These are phyloP conservation scores for Whalleya microplaca DNA, from an alignment of 2,329 filamentous ascomycete genomes.

Conservation along the genomic window DNA sequence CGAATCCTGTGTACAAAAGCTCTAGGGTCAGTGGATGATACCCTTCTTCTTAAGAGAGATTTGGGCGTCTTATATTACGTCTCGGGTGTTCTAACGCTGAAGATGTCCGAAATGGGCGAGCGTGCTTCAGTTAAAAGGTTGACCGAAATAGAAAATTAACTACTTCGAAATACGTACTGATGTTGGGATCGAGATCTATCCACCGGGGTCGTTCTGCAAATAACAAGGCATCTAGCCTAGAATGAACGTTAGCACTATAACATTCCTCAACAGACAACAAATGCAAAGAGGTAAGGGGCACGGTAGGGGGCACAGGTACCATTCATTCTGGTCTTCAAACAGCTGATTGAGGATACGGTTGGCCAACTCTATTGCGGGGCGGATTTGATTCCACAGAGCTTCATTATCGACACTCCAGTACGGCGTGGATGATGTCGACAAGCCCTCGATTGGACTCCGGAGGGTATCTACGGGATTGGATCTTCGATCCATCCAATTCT, in stretches of 20 bases:
- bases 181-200: not conserved
- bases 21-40: too few species aligned
- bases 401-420: conserved; percentile 15
- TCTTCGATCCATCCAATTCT: not conserved
- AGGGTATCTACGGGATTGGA: not conserved
- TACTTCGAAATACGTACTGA: not conserved
- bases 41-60: too few species aligned
- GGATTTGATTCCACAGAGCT: not conserved
- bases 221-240: conserved; percentile 7
- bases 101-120: too few species aligned
- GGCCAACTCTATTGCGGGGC: conserved; percentile 1
- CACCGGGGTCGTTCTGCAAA: not conserved
- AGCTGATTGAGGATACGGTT: conserved; percentile 3
- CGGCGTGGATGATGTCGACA: not conserved
- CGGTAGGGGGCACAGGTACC: not conserved
- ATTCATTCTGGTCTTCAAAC: conserved; percentile 7
- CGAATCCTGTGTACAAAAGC: too few species aligned
- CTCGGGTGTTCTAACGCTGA: too few species aligned
- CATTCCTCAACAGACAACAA: too few species aligned
- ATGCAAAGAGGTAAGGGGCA: not conserved
- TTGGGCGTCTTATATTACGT: too few species aligned
- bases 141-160: too few species aligned
- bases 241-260: conserved; percentile 4
- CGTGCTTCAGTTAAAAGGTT: too few species aligned
- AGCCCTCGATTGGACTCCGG: not conserved